A percentile compares a stretch with the other conserved stretches of the same genome.
phyloP scores from a whole-genome alignment of 768 basidiomycete genomes.

The Aureoboletus auriporus region DNA sequence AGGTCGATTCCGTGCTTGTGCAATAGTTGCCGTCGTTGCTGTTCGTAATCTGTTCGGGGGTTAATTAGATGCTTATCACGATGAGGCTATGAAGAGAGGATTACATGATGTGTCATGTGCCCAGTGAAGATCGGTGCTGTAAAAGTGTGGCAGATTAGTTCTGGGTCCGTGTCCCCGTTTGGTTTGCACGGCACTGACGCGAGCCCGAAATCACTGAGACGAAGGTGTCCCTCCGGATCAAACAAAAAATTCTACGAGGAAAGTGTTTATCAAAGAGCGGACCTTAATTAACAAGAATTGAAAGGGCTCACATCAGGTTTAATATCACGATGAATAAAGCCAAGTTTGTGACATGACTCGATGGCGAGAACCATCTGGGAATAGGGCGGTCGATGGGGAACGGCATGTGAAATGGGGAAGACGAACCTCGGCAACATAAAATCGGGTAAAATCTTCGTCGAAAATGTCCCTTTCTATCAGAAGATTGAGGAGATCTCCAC shows the following conservation, averaged over 20 bases:
- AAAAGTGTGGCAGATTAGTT: slow-evolving; percentile 19
- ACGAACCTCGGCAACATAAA: slow-evolving; percentile 89
- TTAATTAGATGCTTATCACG: slow-evolving; percentile 12
- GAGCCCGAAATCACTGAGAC: slow-evolving; percentile 92
- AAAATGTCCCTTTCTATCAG: slow-evolving; percentile 90
- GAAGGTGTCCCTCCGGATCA: slow-evolving; percentile 89
- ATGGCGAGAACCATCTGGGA: slow-evolving; percentile 89
- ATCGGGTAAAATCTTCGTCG: slow-evolving; percentile 86
- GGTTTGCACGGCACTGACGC: slow-evolving; percentile 58
- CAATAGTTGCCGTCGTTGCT: slow-evolving; percentile 83
- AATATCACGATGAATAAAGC: slow-evolving; percentile 98
- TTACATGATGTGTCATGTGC: slow-evolving; percentile 91
- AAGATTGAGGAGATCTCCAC: slow-evolving; percentile 93
- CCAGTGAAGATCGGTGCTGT: slow-evolving; percentile 91
- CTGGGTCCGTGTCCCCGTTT: slow-evolving; percentile 17
- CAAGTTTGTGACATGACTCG: slow-evolving; percentile 88
- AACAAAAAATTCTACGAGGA: slow-evolving; percentile 85
- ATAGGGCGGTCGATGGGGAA: slow-evolving; percentile 25
- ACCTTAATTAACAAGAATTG: slow-evolving; percentile 27
- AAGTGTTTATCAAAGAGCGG: slow-evolving; percentile 23
- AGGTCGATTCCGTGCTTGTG: slow-evolving; percentile 95
- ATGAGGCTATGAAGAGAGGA: slow-evolving; percentile 8
- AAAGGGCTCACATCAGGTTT: slow-evolving; percentile 75
- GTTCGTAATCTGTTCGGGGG: slow-evolving; percentile 73
- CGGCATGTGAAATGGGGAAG: slow-evolving; percentile 17